These are phyloP conservation scores for Hemileccinum rubropunctum DNA, from an alignment of 768 basidiomycete genomes.

Conservation along the genomic window DNA sequence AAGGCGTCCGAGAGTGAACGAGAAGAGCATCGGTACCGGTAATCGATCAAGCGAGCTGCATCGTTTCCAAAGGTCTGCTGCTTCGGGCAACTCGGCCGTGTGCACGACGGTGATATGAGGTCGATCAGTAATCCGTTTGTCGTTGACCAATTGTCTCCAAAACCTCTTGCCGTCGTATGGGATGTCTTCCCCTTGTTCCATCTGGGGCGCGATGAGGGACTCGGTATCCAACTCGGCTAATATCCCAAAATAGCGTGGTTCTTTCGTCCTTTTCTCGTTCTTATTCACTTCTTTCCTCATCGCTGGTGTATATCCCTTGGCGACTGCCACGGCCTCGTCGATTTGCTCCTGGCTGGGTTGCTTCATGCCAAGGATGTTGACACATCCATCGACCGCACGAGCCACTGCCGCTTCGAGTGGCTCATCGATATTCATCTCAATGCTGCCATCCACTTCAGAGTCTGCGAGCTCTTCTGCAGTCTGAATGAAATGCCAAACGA, in stretches of 20 bases:
- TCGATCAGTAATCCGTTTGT: conserved; percentile 46
- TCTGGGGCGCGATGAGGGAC: conserved; percentile 40
- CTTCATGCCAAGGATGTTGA: conserved; percentile 50
- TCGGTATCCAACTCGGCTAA: conserved; percentile 69
- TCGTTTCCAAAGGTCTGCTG: conserved; percentile 43
- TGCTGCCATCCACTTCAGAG: conserved; percentile 60
- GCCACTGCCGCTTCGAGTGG: conserved; percentile 51
- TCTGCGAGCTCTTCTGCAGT: conserved; percentile 58
- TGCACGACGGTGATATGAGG: conserved; percentile 93
- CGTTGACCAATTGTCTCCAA: conserved; percentile 46
- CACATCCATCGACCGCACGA: conserved; percentile 58
- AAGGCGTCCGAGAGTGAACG: conserved; percentile 56
- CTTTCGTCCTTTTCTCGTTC: conserved; percentile 26
- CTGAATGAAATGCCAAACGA: conserved; percentile 79
- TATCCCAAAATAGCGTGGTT: conserved; percentile 73
- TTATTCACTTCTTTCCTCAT: conserved; percentile 4
- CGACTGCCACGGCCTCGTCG: conserved; percentile 39
- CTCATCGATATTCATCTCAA: conserved; percentile 66
- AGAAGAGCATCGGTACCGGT: conserved; percentile 50
- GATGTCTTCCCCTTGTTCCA: conserved; percentile 35
- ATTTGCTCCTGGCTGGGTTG: conserved; percentile 57
- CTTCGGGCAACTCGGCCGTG: conserved; percentile 41
- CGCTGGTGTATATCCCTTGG: conserved; percentile 40
- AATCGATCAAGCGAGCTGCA: conserved; percentile 17
- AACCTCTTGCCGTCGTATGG: conserved; percentile 37